phyloP scores from a whole-genome alignment of 345 rosid species.

The Lepidium sativum region DNA sequence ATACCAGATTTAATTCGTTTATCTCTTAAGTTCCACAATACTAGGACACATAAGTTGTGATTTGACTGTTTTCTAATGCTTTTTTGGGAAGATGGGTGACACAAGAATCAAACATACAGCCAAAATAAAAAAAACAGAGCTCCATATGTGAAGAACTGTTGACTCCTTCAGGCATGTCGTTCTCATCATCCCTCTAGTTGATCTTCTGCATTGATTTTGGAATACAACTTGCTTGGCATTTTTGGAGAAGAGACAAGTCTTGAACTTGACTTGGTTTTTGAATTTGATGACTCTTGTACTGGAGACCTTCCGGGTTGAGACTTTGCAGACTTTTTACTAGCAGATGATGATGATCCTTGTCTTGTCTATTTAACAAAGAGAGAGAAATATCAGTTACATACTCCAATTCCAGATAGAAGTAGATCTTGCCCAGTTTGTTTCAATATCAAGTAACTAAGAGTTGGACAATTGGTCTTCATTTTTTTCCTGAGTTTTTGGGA shows the following conservation, averaged over 20 bases:
- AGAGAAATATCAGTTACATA: too few species aligned
- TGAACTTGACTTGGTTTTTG: conserved; percentile 26
- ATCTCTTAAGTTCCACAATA: background rate
- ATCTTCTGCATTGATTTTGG: conserved; percentile 31
- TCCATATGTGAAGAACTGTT: background rate
- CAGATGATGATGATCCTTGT: conserved; percentile 34
- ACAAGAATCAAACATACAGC: conserved; percentile 4
- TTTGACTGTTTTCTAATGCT: background rate
- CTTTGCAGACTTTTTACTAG: conserved; percentile 34
- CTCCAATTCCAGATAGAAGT: too few species aligned
- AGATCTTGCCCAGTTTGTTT: too few species aligned
- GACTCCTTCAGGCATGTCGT: background rate
- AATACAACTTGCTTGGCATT: conserved; percentile 33
- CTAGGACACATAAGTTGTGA: background rate
- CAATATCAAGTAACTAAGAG: too few species aligned
- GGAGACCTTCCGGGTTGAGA: conserved; percentile 39
- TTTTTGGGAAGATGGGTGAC: too few species aligned
- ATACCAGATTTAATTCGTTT: background rate
- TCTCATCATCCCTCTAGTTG: conserved; percentile 23
- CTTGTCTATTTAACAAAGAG: too few species aligned
- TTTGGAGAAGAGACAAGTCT: conserved; percentile 32
- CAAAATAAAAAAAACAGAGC: background rate
- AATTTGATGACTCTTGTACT: conserved; percentile 31
- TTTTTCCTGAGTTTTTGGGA: too few species aligned
- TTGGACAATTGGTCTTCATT: too few species aligned